Evolutionary conservation across 148 eudicot species (phyloP), one percentile per base, ranked within the genome.

Genomic region (Rhododendron mucronatum): DNA sequence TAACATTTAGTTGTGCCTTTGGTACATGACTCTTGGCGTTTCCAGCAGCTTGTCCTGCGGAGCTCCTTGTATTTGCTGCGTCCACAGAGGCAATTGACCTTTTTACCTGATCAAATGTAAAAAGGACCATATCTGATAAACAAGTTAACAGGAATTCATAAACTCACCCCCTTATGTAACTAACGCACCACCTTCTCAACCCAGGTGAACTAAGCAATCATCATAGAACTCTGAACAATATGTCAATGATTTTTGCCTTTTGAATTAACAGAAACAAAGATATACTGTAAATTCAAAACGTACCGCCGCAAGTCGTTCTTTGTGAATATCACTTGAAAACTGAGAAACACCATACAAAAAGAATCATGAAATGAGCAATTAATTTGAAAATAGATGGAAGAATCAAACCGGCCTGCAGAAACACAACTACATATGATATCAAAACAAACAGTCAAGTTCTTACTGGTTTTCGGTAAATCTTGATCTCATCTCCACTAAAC

Each of bases 401-500:
- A 84, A 84, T 39, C 9, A 37, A 84, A 47, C 18, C 12, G 50
- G 53, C 73, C 71, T 13, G 73, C 37, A 76, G 51, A 74, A 50
- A 74, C 47, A 75, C 77, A 53, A 76, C 51, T 26, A 37, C 53
- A n/a, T 26, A 13, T 55, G 80, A 84, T 55, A 16, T 21, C 35
- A 33, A 80, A 78, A 75, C 26, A n/a, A 65, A 37, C 20, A 74
- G 35, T 82, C 57, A 81, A 61, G 63, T 51, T 83, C 95, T 90
- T 88, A 95, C 98, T 5, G 98, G 96, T 90, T 95, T 95, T 90
- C 87, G 92, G 79, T 89, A 95, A 53, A 88, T 88, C 91, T 86
- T 97, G 57, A 97, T 93, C 85, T 97, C 98, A 85, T 97, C 99
- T 59, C 98, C 98, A 78, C 90, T 77, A 89, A 93, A 95, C 51